Percentiles rank a stretch among this genome's conserved stretches.
Conservation (phyloP, 352 stramenopile genomes). For the Phytopythium delawarense region DNA sequence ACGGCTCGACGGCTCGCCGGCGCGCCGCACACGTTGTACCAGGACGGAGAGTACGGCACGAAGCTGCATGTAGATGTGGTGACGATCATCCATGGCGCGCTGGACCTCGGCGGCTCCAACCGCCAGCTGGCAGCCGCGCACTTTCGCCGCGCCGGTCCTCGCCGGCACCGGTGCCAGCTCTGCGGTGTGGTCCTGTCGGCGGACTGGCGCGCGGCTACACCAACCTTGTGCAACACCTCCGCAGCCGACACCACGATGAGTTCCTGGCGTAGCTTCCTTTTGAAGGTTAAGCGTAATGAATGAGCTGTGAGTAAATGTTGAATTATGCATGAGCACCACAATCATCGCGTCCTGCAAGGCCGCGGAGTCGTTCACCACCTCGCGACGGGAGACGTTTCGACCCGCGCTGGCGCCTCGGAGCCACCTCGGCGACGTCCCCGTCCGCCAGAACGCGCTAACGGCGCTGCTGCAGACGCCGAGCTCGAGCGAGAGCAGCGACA, state of each 20-base stretch:
- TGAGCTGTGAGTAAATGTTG: too few relatives aligned
- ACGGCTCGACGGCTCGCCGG: conserved; percentile 23
- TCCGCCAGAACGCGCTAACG: conserved; percentile 1
- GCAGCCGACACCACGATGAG: too few relatives aligned
- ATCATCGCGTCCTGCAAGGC: conserved; percentile 29
- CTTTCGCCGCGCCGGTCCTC: too few relatives aligned
- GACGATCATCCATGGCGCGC: conserved; percentile 89
- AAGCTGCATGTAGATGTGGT: conserved; percentile 85
- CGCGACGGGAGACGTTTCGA: conserved; percentile 18
- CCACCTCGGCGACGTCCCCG: not conserved
- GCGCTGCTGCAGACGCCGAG: conserved; percentile 19
- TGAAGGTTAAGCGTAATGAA: too few relatives aligned
- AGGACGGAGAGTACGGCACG: conserved; percentile 47
- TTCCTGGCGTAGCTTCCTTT: too few relatives aligned
- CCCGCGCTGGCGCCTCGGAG: conserved; percentile 9
- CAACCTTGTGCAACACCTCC: too few relatives aligned
- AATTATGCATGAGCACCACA: conserved; percentile 32
- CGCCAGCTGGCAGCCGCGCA: too few relatives aligned
- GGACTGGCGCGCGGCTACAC: too few relatives aligned
- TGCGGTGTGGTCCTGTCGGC: too few relatives aligned
- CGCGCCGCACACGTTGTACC: conserved; percentile 30
- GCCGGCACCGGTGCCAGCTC: too few relatives aligned
- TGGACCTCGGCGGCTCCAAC: conserved; percentile 45
- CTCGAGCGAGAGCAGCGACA: conserved; percentile 15
- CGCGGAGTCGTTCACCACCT: conserved; percentile 18